Percentiles rank a stretch among this genome's conserved stretches.
Evolutionary conservation across 345 rosid species (phyloP).

Genomic region (Citrus glauca): DNA sequence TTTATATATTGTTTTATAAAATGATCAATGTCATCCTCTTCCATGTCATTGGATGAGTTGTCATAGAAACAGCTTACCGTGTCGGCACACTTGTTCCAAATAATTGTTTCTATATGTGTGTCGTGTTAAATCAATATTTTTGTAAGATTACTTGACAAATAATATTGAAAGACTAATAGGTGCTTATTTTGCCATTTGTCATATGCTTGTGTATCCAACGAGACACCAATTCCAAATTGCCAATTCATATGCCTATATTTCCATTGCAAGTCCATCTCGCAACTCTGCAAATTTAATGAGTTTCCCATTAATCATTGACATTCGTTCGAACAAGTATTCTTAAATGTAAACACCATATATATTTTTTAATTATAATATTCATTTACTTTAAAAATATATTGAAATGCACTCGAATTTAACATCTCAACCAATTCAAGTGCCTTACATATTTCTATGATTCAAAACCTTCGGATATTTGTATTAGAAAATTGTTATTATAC

Average conservation of each 20-base stretch:
- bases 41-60: not conserved
- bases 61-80: not conserved
- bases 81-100: slow-evolving; percentile 23
- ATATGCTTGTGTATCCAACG: not conserved
- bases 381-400: too few relatives aligned
- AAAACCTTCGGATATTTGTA: not conserved
- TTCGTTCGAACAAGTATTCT: not conserved
- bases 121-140: slow-evolving; percentile 6
- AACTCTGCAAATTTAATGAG: not conserved
- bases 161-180: slow-evolving; percentile 11
- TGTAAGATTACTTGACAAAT: not conserved
- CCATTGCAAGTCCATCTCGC: not conserved
- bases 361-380: too few relatives aligned
- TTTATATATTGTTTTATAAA: not conserved
- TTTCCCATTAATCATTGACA: not conserved
- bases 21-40: not conserved
- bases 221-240: not conserved
- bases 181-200: slow-evolving; percentile 18
- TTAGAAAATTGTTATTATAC: not conserved
- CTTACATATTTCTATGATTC: not conserved
- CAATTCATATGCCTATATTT: not conserved
- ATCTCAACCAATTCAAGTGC: not conserved
- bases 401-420: not conserved
- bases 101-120: not conserved
- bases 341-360: not conserved